Base-by-base conservation (phyloP, 345 rosid genomes). In the Triadica sebifera region DNA sequence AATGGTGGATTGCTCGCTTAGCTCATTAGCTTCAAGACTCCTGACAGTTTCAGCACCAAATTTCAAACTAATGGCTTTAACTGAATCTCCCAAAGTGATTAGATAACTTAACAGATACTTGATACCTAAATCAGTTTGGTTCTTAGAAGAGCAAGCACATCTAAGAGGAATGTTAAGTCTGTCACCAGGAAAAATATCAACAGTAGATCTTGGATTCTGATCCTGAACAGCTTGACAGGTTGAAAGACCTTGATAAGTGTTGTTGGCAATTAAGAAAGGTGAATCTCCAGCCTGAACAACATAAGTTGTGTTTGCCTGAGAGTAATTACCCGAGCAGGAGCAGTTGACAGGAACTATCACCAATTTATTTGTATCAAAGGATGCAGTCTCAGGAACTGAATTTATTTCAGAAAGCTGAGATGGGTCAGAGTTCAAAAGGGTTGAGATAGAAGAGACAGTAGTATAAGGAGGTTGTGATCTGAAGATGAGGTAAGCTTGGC, bases 211-310 rank as follows among this genome's bases (percentile, higher is more conserved):
- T 57, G 50, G 70, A 66, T 75, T 86, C 74, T 84, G 86, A 57
- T 70, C 76, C 78, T 71, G 77, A 68, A 93, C 34, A 64, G 97
- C 93, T 74, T 91, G 97, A 74, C 98, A 90, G 3, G 93, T 93
- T 3, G 97, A 86, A 25, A 93, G 86, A 13, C 92, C 98, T 71
- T 93, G 89, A 25, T 77, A 86, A 16, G 89, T 91, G 61, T 83
- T 50, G 39, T 87, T 90, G 4, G 96, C 96, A 57, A 93, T 78
- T 11, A 0, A 0, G 9, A 89, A 45, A 46, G 67, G 75, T 0
- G 24, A 59, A 1, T 90, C 79, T 0, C 46, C 73, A 2, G 17
- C 38, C 76, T 61, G 63, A 75, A 90, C 80, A 34, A 85, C 70
- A 70, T 87, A 89, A 22, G 82, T 78, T 46, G 89, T 78, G 85